Base-by-base conservation (phyloP, 306 rosid genomes). In the Cicer judaicum region DNA sequence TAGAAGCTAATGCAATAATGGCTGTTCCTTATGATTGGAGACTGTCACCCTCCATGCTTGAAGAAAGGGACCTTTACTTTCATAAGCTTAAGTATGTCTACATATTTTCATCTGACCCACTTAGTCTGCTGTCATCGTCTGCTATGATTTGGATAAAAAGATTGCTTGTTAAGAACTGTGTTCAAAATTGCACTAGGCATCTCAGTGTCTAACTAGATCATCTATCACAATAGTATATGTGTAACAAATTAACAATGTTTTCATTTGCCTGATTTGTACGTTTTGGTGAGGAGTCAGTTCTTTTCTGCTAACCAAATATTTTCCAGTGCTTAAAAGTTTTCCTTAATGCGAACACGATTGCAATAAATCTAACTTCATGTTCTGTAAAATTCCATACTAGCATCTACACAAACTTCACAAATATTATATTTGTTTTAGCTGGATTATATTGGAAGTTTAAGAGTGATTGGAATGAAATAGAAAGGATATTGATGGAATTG, bases 21-120 rank as follows among this genome's bases (percentile, higher is more conserved):
- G 99, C 99, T 38, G 99, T 84, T 81, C 99, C 99, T 3, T 94
- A 94, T 80, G 99, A 94, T 71, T 94, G 97, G 99, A 94, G 99
- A 82, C 74, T 94, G 80, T 80, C 99, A 1, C 99, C 99, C 7
- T 82, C 93, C 48, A 86, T 64, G 89, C 97, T 94, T 3, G 99
- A 94, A 89, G 95, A 94, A 84, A 90, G 99, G 15, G 99, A 94
- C 81, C 93, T 94, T 68, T 94, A 94, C 85, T 94, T 94, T 70
- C 99, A 94, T 83, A 94, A 88, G 91, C 90, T 94, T 50, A 94
- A 90, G 99, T 94, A 83, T 72, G 95, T 84, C 18, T 60, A 70
- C 68, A 62, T 76, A 48, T 72, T 68, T 79, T 57, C 76, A 64
- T 70, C 64, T 68, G 70, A 7, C 24, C 49, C 50, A 48, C 62